Base-by-base conservation (phyloP, 78 protist species). In the Abeoforma whisleri region DNA sequence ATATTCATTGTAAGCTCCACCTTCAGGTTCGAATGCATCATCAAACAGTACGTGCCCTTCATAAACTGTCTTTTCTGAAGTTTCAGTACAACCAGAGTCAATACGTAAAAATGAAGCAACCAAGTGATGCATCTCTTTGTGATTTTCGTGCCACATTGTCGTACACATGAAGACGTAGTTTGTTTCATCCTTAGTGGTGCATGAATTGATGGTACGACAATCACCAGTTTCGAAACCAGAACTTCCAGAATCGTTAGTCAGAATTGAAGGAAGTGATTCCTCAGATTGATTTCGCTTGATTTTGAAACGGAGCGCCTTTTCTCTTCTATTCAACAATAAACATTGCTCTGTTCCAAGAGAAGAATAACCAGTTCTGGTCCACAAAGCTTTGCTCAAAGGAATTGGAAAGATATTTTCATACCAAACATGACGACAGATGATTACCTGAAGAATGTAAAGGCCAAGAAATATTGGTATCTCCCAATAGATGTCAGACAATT, bases 61-160 rank as follows among this genome's bases (percentile, higher is more conserved):
- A 62, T 62, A 62, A 25, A 62, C 35, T 25, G 70, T 62, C 35
- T 62, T 25, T 25, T 62, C 25, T n/a, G 33, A 35, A 22, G 0
- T 25, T 74, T 25, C 79, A 0, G 25, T 28, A 30, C 83, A 28
- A 57, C 39, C 83, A 22, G n/a, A 25, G 22, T 79, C 83, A 25
- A 79, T 33, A 16, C 22, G 39, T 68, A 79, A 32, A 57, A 79
- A 8, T 19, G 69, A 37, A 31, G 5, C n/a, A 31, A 81, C 80
- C 8, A 81, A 31, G 5, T 28, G 23, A n/a, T 38, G 57, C 84
- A 81, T 81, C 84, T 81, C 84, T 37, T 32, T 36, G 1, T 31
- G 70, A 12, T 70, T 81, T 39, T 81, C 84, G 23, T 81, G 84
- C 84, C 84, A 81, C 72, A 81, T 5, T 5, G 84, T 81, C 12